Evolutionary conservation across 805 yeast species (phyloP).

Genomic region (Candida ulmi): DNA sequence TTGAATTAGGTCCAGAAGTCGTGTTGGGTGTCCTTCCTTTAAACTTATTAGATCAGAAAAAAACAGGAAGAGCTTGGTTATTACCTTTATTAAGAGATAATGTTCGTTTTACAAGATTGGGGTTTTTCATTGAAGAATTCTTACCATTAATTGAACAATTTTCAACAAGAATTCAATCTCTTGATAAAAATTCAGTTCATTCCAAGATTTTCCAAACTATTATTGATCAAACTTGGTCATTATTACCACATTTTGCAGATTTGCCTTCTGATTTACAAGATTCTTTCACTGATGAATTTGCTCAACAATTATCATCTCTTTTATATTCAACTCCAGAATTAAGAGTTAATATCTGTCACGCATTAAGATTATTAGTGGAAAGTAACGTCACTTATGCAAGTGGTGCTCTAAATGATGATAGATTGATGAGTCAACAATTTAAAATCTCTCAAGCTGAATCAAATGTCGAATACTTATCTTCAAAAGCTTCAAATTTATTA

Average conservation of each 20-base stretch:
- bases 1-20: slow-evolving; percentile 80
- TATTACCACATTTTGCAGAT: slow-evolving; percentile 84
- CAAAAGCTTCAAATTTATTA: slow-evolving; percentile 67
- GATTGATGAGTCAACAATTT: slow-evolving; percentile 54
- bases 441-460: slow-evolving; percentile 48
- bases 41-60: slow-evolving; percentile 51
- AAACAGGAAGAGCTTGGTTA: slow-evolving; percentile 93
- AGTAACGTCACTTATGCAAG: slow-evolving; percentile 60
- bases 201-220: slow-evolving; percentile 78
- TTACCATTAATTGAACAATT: slow-evolving; percentile 61
- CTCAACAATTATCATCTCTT: slow-evolving; percentile 65
- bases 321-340: slow-evolving; percentile 70
- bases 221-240: slow-evolving; percentile 87
- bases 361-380: slow-evolving; percentile 71
- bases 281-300: slow-evolving; percentile 71
- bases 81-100: slow-evolving; percentile 87
- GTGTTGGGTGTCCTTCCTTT: slow-evolving; percentile 74
- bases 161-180: slow-evolving; percentile 37
- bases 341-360: slow-evolving; percentile 80
- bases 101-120: slow-evolving; percentile 63
- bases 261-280: slow-evolving; percentile 67
- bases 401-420: slow-evolving; percentile 53
- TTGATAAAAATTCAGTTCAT: slow-evolving; percentile 57
- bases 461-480: slow-evolving; percentile 57
- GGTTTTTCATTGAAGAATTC: slow-evolving; percentile 56